phyloP scores from a whole-genome alignment of 2,329 filamentous ascomycete species.

The Beauveria caledonica region DNA sequence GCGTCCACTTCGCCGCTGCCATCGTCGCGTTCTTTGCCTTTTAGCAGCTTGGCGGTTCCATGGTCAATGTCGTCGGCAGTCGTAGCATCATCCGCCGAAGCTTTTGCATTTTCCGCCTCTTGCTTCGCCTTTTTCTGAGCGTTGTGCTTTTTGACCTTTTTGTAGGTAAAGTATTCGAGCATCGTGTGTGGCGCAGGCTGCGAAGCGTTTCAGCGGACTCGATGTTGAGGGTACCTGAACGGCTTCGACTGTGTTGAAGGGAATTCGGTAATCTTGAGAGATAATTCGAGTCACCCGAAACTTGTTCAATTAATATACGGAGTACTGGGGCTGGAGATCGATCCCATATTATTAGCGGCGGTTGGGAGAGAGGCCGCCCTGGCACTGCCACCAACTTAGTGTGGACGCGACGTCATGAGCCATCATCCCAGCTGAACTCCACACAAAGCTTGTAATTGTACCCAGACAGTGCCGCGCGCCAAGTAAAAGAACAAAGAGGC shows the following conservation, averaged over 20 bases:
- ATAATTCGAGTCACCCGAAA: neutral
- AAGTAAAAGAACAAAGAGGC: no score
- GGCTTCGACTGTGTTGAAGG: neutral
- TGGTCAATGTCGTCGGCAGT: slow-evolving; percentile 39
- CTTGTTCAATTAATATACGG: neutral
- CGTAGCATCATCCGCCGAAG: slow-evolving; percentile 19
- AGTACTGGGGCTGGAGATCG: neutral
- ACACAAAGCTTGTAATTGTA: slow-evolving; percentile 9
- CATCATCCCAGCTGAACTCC: slow-evolving; percentile 4
- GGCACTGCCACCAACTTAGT: slow-evolving; percentile 1
- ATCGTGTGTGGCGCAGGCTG: slow-evolving; percentile 29
- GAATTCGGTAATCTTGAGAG: neutral
- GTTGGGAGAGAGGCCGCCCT: slow-evolving; percentile 10
- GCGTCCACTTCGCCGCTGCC: slow-evolving; percentile 1
- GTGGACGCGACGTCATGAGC: slow-evolving; percentile 9
- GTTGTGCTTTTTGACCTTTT: slow-evolving; percentile 53
- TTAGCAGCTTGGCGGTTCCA: slow-evolving; percentile 20
- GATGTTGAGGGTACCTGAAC: neutral
- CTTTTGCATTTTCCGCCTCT: slow-evolving; percentile 17
- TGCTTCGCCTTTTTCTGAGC: slow-evolving; percentile 36
- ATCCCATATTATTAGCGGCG: slow-evolving; percentile 3
- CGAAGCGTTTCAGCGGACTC: neutral
- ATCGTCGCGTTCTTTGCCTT: slow-evolving; percentile 9
- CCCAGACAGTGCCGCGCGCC: neutral
- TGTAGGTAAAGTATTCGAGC: slow-evolving; percentile 56